Evolutionary conservation across 805 yeast genomes (phyloP).

Genomic region (Jamesozyma gamospora): DNA sequence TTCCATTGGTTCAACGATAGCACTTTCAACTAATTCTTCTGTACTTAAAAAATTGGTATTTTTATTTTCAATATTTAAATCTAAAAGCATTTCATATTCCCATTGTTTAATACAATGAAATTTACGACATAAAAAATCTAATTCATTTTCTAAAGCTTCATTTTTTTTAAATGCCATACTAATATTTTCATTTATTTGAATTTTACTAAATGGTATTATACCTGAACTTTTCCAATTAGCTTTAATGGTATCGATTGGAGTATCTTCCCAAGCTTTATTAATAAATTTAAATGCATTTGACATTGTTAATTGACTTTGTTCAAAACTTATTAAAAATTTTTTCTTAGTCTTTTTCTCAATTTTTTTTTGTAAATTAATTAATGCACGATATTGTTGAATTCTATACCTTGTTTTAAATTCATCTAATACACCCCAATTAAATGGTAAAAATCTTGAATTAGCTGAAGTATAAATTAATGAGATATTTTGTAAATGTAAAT

Average conservation of each 20-base stretch:
- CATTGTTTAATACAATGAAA: slow-evolving; percentile 46
- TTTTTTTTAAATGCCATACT: slow-evolving; percentile 29
- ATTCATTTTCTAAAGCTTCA: slow-evolving; percentile 32
- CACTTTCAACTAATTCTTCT: slow-evolving; percentile 51
- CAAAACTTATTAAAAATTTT: slow-evolving; percentile 21
- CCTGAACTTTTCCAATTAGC: slow-evolving; percentile 38
- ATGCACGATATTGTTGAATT: slow-evolving; percentile 42
- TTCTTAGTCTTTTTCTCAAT: slow-evolving; percentile 8
- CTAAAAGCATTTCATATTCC: slow-evolving; percentile 47
- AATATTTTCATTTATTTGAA: slow-evolving; percentile 22
- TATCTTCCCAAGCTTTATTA: slow-evolving; percentile 44
- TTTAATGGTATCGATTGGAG: slow-evolving; percentile 30
- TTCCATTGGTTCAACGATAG: slow-evolving; percentile 40
- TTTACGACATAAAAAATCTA: slow-evolving; percentile 36
- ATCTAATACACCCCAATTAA: slow-evolving; percentile 53
- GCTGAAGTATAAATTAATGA: slow-evolving; percentile 33
- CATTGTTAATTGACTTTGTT: slow-evolving; percentile 40
- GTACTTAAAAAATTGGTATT: slow-evolving; percentile 42
- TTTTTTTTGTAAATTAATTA: slow-evolving; percentile 25
- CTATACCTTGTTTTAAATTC: slow-evolving; percentile 52
- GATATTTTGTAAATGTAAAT: slow-evolving; percentile 38
- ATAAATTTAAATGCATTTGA: slow-evolving; percentile 50
- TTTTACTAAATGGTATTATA: slow-evolving; percentile 29
- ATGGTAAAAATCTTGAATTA: slow-evolving; percentile 41
- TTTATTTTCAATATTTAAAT: slow-evolving; percentile 37